Percentiles rank a stretch among this genome's conserved stretches.
These are phyloP conservation scores for Metschnikowia similis DNA, from an alignment of 805 yeast genomes.

Conservation along the genomic window DNA sequence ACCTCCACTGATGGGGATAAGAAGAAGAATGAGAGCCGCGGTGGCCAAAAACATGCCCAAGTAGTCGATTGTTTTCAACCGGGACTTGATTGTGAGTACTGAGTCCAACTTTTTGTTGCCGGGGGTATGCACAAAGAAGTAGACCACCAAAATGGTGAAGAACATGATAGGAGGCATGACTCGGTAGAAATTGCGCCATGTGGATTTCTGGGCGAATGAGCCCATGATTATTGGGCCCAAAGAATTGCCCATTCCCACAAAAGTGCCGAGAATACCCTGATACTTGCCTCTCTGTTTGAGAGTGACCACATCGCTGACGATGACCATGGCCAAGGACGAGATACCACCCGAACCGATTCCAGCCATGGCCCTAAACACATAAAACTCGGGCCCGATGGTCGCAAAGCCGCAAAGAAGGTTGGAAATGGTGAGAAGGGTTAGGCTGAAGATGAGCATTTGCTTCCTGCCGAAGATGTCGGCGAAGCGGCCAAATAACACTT, in stretches of 20 bases:
- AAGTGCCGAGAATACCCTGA: slow-evolving; percentile 51
- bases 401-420: slow-evolving; percentile 42
- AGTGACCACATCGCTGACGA: slow-evolving; percentile 54
- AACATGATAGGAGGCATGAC: slow-evolving; percentile 41
- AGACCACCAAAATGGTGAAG: slow-evolving; percentile 26
- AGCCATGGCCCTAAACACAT: slow-evolving; percentile 49
- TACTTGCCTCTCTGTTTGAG: slow-evolving; percentile 49
- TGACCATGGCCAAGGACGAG: slow-evolving; percentile 46
- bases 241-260: slow-evolving; percentile 49
- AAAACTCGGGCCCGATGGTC: slow-evolving; percentile 42
- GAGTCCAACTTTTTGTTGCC: slow-evolving; percentile 20
- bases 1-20: slow-evolving; percentile 60
- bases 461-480: slow-evolving; percentile 62
- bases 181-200: slow-evolving; percentile 55
- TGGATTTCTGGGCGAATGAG: slow-evolving; percentile 38
- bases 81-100: slow-evolving; percentile 29
- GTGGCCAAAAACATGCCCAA: slow-evolving; percentile 48
- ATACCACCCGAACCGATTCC: slow-evolving; percentile 61
- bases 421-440: slow-evolving; percentile 42
- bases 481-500: slow-evolving; percentile 67
- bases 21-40: slow-evolving; percentile 44
- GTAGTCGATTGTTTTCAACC: slow-evolving; percentile 48
- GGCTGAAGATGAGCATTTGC: slow-evolving; percentile 39
- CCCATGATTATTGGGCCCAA: slow-evolving; percentile 57
- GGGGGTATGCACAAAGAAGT: slow-evolving; percentile 35